Conservation (phyloP, 2,329 filamentous ascomycete genomes). For the Coniochaeta pulveracea region DNA sequence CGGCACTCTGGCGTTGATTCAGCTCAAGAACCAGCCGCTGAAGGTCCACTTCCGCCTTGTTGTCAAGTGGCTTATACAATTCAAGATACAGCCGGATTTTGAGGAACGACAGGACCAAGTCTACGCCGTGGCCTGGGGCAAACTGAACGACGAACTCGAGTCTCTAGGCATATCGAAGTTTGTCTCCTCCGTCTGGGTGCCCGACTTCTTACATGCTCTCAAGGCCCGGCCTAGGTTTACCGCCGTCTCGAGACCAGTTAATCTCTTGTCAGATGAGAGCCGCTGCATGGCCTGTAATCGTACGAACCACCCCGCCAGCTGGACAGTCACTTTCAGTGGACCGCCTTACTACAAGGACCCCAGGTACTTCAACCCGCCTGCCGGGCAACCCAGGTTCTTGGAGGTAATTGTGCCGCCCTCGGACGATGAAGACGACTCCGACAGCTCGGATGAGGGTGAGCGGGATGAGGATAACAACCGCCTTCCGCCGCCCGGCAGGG, state of each 20-base stretch:
- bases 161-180: constrained; percentile 62
- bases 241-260: constrained; percentile 27
- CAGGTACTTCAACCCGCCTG: constrained; percentile 26
- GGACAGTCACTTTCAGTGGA: constrained; percentile 50
- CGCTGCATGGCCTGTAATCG: constrained; percentile 62
- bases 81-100: constrained; percentile 64
- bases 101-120: constrained; percentile 45
- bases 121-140: constrained; percentile 58
- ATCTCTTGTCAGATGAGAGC: constrained; percentile 20
- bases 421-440: constrained; percentile 11
- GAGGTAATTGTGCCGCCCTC: constrained; percentile 42
- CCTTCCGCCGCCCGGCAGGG: constrained; percentile 23
- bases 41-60: constrained; percentile 64
- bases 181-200: constrained; percentile 58
- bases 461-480: constrained; percentile 29
- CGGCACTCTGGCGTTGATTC: constrained; percentile 41
- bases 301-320: constrained; percentile 55
- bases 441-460: constrained; percentile 21
- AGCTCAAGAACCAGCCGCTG: constrained; percentile 59
- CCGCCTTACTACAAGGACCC: constrained; percentile 52
- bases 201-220: constrained; percentile 54
- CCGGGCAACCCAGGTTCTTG: constrained; percentile 30
- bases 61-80: constrained; percentile 73
- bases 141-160: constrained; percentile 59
- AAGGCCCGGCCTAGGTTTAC: constrained; percentile 53